phyloP scores from a whole-genome alignment of 164 flowering plant genomes.

The Stephania japonica region DNA sequence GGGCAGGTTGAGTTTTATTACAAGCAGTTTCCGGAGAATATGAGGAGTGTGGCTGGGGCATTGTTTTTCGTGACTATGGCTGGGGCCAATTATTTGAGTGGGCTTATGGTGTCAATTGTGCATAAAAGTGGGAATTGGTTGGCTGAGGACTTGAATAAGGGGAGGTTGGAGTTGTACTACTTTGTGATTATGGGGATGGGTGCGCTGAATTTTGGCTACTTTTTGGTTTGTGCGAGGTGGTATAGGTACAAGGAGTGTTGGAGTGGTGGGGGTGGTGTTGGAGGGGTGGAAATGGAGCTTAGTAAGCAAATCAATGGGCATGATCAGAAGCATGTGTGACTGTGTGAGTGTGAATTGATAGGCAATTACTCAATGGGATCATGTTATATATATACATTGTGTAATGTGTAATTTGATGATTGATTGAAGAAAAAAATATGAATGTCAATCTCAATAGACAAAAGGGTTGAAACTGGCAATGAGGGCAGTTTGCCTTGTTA shows the following conservation, averaged over 20 bases:
- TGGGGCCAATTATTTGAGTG: slow-evolving; percentile 36
- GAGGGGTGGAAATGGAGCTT: slow-evolving; percentile 6
- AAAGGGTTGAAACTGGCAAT: too few species aligned
- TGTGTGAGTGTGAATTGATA: not conserved
- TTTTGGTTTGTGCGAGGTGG: slow-evolving; percentile 35
- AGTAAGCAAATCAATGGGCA: slow-evolving; percentile 7
- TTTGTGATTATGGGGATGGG: slow-evolving; percentile 31
- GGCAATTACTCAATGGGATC: too few species aligned
- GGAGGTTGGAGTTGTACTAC: slow-evolving; percentile 44
- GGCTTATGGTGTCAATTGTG: slow-evolving; percentile 31
- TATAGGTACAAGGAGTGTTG: slow-evolving; percentile 36
- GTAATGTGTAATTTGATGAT: too few species aligned
- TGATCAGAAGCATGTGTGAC: not conserved
- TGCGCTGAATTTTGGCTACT: slow-evolving; percentile 32
- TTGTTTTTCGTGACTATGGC: slow-evolving; percentile 37
- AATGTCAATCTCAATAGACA: too few species aligned
- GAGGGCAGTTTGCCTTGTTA: too few species aligned
- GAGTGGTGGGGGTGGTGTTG: slow-evolving; percentile 9
- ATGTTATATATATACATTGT: too few species aligned
- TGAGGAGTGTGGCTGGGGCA: slow-evolving; percentile 56
- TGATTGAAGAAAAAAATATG: too few species aligned
- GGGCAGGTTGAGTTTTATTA: slow-evolving; percentile 54
- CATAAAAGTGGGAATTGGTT: slow-evolving; percentile 35
- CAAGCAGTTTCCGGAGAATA: slow-evolving; percentile 70
- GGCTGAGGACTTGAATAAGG: slow-evolving; percentile 48